These are phyloP conservation scores for Phylloporus sp. DNA, from an alignment of 768 basidiomycete genomes.

Conservation along the genomic window DNA sequence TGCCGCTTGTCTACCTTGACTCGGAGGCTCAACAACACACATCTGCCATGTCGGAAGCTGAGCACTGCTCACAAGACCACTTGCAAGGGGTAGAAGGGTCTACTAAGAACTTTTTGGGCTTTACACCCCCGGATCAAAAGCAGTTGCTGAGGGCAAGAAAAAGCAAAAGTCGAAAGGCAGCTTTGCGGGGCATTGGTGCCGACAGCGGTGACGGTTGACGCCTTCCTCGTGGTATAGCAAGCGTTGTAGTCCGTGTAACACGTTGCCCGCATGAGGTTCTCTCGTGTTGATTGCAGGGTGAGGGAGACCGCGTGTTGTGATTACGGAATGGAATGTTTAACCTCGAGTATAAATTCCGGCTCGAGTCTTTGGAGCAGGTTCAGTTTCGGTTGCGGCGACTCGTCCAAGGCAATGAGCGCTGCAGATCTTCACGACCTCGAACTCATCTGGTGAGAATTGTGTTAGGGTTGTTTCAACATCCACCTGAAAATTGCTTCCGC, in stretches of 20 bases:
- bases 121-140: conserved; percentile 24
- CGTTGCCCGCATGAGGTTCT: conserved; percentile 13
- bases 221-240: conserved; percentile 8
- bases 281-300: conserved; percentile 1
- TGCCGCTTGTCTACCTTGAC: conserved; percentile 52
- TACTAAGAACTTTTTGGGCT: conserved; percentile 24
- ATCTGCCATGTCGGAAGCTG: conserved; percentile 1
- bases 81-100: conserved; percentile 3
- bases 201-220: conserved; percentile 8
- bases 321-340: conserved; percentile 16
- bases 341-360: conserved; percentile 20
- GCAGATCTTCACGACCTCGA: conserved; percentile 45
- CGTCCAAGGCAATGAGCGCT: conserved; percentile 27
- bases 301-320: conserved; percentile 9
- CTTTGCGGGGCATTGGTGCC: conserved; percentile 29
- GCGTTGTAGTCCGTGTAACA: conserved; percentile 4
- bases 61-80: conserved; percentile 4
- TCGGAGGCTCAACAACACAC: conserved; percentile 12
- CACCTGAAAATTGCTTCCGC: conserved; percentile 8
- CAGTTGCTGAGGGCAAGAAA: conserved; percentile 26
- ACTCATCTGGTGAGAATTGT: conserved; percentile 45
- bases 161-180: conserved; percentile 33
- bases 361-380: conserved; percentile 2
- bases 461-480: conserved; percentile 10
- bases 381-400: conserved; percentile 19